Conservation (phyloP, 2,329 filamentous ascomycete genomes). For the Plenodomus biglobosus region DNA sequence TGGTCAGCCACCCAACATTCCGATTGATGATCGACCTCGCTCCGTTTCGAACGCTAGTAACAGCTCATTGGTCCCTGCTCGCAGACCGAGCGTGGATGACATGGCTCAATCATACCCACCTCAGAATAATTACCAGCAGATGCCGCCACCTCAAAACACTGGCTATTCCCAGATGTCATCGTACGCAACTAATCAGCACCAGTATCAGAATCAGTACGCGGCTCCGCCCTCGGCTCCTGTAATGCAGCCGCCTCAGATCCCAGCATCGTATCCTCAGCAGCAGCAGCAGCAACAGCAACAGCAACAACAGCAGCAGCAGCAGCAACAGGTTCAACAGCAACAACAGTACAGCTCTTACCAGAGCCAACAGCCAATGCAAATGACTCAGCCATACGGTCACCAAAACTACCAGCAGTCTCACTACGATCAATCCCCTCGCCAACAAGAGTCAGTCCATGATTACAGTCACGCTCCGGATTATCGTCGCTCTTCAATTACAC, state of each 20-base stretch:
- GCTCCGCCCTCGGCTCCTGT: conserved; percentile 38
- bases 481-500: conserved; percentile 45
- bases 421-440: conserved; percentile 44
- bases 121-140: conserved; percentile 41
- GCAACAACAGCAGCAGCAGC: conserved; percentile 35
- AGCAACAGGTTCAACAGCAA: conserved; percentile 33
- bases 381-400: conserved; percentile 47
- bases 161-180: conserved; percentile 45
- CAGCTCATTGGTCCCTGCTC: conserved; percentile 40
- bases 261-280: conserved; percentile 35
- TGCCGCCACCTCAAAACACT: conserved; percentile 45
- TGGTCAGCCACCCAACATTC: conserved; percentile 43
- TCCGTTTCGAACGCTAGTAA: conserved; percentile 63
- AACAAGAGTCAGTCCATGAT: conserved; percentile 41
- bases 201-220: conserved; percentile 39
- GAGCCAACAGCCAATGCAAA: conserved; percentile 38
- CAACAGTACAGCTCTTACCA: conserved; percentile 36
- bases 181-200: conserved; percentile 35
- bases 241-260: conserved; percentile 43
- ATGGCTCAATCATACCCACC: conserved; percentile 46
- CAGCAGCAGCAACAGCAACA: conserved; percentile 34
- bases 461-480: conserved; percentile 45
- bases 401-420: conserved; percentile 42
- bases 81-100: conserved; percentile 51
- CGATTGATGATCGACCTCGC: conserved; percentile 55